phyloP scores from a whole-genome alignment of 73 alveolate genomes.

The Uronychia binucleata region DNA sequence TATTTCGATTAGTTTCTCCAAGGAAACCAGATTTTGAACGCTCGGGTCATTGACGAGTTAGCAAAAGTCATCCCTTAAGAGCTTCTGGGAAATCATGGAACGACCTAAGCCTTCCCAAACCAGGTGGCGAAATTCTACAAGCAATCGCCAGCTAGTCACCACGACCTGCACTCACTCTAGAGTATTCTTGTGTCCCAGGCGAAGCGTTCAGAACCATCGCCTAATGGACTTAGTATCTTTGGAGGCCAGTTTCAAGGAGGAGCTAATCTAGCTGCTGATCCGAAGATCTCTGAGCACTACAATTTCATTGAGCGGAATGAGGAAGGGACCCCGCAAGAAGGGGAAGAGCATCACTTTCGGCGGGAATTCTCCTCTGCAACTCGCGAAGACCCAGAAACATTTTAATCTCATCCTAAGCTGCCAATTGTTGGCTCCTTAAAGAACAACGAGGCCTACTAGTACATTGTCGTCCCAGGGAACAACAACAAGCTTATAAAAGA shows the following conservation, averaged over 20 bases:
- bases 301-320: not conserved
- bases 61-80: not conserved
- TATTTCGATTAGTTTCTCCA: not conserved
- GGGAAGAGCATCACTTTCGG: not conserved
- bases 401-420: no score
- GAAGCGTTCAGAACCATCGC: not conserved
- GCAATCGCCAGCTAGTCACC: no score
- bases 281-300: not conserved
- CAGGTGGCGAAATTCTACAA: not conserved
- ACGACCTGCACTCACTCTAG: no score
- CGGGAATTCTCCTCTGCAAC: no score
- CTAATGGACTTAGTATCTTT: not conserved
- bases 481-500: slow-evolving; percentile 58
- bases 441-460: slow-evolving; percentile 26
- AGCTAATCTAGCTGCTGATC: not conserved
- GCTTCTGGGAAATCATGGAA: not conserved
- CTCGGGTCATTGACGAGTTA: not conserved
- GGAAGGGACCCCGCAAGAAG: not conserved
- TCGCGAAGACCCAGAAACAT: not conserved
- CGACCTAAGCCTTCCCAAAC: not conserved
- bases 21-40: not conserved
- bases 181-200: no score
- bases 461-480: slow-evolving; percentile 73
- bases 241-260: not conserved
- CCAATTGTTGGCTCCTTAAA: no score